Conservation (phyloP, 108 stramenopile genomes). For the Nitzschia palea region DNA sequence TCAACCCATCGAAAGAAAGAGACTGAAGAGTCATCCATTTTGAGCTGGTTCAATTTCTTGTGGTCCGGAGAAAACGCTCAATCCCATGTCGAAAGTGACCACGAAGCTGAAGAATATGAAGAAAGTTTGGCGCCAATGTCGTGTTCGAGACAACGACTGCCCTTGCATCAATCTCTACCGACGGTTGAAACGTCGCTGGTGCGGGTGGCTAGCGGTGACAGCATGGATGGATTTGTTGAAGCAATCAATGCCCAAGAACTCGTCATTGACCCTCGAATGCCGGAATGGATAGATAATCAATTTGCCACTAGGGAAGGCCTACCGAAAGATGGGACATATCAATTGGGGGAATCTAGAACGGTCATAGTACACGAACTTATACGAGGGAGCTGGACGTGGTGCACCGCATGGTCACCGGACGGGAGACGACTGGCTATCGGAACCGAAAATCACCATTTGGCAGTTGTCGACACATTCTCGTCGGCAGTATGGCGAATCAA, state of each 20-base stretch:
- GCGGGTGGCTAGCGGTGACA: neutral
- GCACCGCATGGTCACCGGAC: constrained; percentile 70
- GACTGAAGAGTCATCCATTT: constrained; percentile 10
- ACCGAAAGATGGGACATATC: constrained; percentile 32
- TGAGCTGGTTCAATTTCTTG: constrained; percentile 29
- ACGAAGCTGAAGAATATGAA: neutral
- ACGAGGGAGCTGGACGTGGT: constrained; percentile 61
- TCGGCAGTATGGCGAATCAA: constrained; percentile 60
- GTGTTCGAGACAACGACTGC: neutral
- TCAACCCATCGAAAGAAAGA: constrained; percentile 18
- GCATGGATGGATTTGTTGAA: constrained; percentile 3
- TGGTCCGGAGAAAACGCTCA: constrained; percentile 5
- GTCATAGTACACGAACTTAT: constrained; percentile 54
- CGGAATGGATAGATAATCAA: constrained; percentile 44
- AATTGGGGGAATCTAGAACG: constrained; percentile 40
- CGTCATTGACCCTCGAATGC: constrained; percentile 28
- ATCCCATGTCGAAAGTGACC: neutral
- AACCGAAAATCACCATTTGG: constrained; percentile 70
- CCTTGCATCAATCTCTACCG: neutral
- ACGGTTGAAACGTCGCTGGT: neutral
- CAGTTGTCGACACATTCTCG: constrained; percentile 53
- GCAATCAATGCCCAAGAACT: constrained; percentile 7
- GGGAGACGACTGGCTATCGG: constrained; percentile 66
- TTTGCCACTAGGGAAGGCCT: constrained; percentile 7
- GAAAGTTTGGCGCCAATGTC: constrained; percentile 14